Percentiles rank a stretch among this genome's conserved stretches.
Evolutionary conservation across 2,329 filamentous ascomycete genomes (phyloP).

Genomic region (Fusarium caatingaense): DNA sequence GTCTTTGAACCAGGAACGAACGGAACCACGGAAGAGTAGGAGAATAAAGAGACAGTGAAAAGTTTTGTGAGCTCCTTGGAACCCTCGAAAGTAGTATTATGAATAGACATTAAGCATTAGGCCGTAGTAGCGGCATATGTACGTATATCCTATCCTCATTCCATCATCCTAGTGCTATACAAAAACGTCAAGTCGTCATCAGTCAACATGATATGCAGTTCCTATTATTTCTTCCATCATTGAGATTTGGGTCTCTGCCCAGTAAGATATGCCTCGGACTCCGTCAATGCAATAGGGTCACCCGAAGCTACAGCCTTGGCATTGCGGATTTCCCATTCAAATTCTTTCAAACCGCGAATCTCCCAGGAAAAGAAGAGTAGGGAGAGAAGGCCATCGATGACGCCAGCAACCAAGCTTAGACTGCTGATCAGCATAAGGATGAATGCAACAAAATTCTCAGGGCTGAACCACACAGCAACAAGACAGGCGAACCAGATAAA

Average conservation of each 20-base stretch:
- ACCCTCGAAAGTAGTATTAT: conserved; percentile 37
- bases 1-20: not conserved
- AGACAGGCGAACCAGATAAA: conserved; percentile 78
- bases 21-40: not conserved
- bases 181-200: conserved; percentile 33
- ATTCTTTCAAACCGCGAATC: conserved; percentile 85
- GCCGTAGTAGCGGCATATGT: conserved; percentile 28
- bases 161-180: conserved; percentile 39
- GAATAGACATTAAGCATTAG: conserved; percentile 44
- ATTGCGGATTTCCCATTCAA: conserved; percentile 90
- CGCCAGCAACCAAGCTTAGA: conserved; percentile 79
- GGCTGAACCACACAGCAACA: conserved; percentile 87
- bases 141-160: conserved; percentile 33
- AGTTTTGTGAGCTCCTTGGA: not conserved
- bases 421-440: conserved; percentile 82
- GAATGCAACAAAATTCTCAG: conserved; percentile 80
- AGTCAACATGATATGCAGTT: conserved; percentile 23
- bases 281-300: conserved; percentile 38
- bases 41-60: not conserved
- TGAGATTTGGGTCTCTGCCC: conserved; percentile 29
- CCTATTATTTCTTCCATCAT: conserved; percentile 21
- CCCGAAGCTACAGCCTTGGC: conserved; percentile 62
- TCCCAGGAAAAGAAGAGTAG: conserved; percentile 89
- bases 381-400: conserved; percentile 86
- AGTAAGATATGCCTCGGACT: conserved; percentile 27